Evolutionary conservation across 176 grass and related monocot species (phyloP).

Genomic region (Cenchrus americanus): DNA sequence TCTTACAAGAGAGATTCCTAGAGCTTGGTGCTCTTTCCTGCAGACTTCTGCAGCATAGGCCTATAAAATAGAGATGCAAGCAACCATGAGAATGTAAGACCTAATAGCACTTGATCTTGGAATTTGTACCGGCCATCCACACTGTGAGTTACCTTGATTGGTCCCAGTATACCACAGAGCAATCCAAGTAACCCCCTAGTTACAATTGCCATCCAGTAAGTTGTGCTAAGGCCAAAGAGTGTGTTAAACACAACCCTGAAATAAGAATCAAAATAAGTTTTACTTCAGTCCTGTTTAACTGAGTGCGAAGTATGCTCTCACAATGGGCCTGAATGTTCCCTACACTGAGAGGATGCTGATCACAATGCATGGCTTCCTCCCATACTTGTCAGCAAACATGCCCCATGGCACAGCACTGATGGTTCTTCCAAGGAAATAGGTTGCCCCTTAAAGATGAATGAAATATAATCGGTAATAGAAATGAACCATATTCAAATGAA

Average conservation of each 20-base stretch:
- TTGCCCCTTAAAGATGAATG: slow-evolving; percentile 44
- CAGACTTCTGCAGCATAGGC: slow-evolving; percentile 81
- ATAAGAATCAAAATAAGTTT: slow-evolving; percentile 27
- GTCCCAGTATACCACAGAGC: slow-evolving; percentile 65
- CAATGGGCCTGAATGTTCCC: background rate
- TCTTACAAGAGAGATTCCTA: slow-evolving; percentile 74
- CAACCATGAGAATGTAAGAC: slow-evolving; percentile 19
- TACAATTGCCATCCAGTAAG: slow-evolving; percentile 69
- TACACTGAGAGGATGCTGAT: slow-evolving; percentile 73
- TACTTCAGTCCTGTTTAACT: background rate
- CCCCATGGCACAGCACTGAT: slow-evolving; percentile 72
- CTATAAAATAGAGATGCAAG: slow-evolving; percentile 38
- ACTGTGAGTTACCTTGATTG: slow-evolving; percentile 55
- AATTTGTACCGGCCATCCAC: background rate
- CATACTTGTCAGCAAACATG: slow-evolving; percentile 72
- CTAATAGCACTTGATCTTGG: background rate
- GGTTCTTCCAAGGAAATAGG: slow-evolving; percentile 66
- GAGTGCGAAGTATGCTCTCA: background rate
- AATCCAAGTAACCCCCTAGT: slow-evolving; percentile 61
- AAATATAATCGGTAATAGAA: background rate
- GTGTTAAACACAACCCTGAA: slow-evolving; percentile 66
- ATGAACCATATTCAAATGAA: background rate
- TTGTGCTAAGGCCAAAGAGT: slow-evolving; percentile 68
- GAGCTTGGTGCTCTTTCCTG: slow-evolving; percentile 64
- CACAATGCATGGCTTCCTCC: slow-evolving; percentile 67